Evolutionary conservation across 225 moss, liverwort and hornwort genomes (phyloP).

Genomic region (Pleurozium schreberi): DNA sequence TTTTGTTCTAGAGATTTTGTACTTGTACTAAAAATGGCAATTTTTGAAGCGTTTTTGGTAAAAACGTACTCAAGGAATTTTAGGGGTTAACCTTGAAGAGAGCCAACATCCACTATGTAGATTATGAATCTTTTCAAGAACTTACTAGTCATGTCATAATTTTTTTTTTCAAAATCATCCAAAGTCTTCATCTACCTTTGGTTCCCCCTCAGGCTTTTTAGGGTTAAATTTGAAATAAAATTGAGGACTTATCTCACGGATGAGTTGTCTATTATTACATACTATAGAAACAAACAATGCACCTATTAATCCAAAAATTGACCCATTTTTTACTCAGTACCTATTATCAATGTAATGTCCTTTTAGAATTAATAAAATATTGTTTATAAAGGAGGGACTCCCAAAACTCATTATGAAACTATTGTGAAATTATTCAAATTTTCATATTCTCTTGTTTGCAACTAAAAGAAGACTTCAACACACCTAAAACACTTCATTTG

Average conservation of each 20-base stretch:
- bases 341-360: accelerated
- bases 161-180: neutral
- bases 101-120: neutral
- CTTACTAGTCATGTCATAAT: neutral
- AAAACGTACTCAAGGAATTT: too few relatives aligned
- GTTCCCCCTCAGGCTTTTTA: accelerated
- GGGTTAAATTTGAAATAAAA: neutral
- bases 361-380: neutral
- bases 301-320: neutral
- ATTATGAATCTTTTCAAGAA: neutral
- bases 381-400: neutral
- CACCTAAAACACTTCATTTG: neutral
- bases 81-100: too few relatives aligned
- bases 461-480: neutral
- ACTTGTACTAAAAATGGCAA: too few relatives aligned
- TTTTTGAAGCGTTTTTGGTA: too few relatives aligned
- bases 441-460: neutral
- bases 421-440: too few relatives aligned
- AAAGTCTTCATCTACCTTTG: neutral
- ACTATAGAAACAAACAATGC: neutral
- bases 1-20: too few relatives aligned
- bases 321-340: neutral
- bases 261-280: accelerated
- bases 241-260: neutral
- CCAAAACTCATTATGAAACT: too few relatives aligned